phyloP scores from a whole-genome alignment of 108 stramenopile species.

The Cyclotella kingstonii region DNA sequence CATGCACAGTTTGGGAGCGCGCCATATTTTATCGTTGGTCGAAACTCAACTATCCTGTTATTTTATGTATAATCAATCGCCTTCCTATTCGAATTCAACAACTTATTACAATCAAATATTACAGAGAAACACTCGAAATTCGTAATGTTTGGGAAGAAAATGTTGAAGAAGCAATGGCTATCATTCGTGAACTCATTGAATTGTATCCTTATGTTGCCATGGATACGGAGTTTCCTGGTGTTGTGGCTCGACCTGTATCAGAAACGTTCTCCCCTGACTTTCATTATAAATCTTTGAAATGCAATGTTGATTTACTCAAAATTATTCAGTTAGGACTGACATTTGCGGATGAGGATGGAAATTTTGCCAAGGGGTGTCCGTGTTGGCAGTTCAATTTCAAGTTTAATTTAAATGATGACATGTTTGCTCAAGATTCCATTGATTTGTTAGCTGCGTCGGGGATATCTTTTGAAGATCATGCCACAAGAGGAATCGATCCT shows the following conservation, averaged over 20 bases:
- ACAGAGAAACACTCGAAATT: constrained; percentile 81
- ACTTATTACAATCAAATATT: neutral
- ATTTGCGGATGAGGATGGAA: constrained; percentile 94
- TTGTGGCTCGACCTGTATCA: constrained; percentile 97
- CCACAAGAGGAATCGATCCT: constrained; percentile 92
- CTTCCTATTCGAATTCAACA: constrained; percentile 1
- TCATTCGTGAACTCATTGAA: constrained; percentile 90
- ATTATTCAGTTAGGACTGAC: constrained; percentile 97
- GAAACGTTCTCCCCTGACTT: constrained; percentile 90
- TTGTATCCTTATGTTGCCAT: constrained; percentile 97
- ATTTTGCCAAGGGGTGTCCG: constrained; percentile 88
- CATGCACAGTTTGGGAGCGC: neutral
- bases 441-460: constrained; percentile 93
- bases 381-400: constrained; percentile 99
- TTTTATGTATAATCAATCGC: neutral
- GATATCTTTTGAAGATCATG: constrained; percentile 94
- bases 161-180: constrained; percentile 91
- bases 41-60: neutral
- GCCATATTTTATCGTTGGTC: neutral
- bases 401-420: constrained; percentile 93
- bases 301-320: constrained; percentile 97
- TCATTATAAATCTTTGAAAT: constrained; percentile 97
- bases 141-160: constrained; percentile 94
- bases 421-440: constrained; percentile 99
- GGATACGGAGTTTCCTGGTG: constrained; percentile 99